phyloP scores from a whole-genome alignment of 345 rosid species.

The Eucalyptus pauciflora region DNA sequence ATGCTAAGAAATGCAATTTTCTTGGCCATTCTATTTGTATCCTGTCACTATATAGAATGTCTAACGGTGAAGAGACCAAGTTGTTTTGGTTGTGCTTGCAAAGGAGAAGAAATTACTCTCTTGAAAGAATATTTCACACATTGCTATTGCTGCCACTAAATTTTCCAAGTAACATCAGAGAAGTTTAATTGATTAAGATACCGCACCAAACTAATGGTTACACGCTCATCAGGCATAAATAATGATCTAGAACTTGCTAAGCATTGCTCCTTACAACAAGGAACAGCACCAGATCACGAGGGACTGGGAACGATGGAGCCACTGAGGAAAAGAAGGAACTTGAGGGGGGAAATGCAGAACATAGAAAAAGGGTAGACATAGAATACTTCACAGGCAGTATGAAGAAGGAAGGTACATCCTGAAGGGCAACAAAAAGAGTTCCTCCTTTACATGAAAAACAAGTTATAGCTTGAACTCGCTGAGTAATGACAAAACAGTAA shows the following conservation, averaged over 20 bases:
- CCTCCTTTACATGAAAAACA: not conserved
- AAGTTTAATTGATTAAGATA: not conserved
- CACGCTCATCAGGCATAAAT: not conserved
- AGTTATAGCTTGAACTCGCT: not conserved
- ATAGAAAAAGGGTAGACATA: not conserved
- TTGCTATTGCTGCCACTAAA: not conserved
- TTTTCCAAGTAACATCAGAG: not conserved
- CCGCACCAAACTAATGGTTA: not conserved
- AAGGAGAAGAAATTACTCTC: not conserved
- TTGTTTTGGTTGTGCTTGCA: not conserved
- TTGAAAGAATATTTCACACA: not conserved
- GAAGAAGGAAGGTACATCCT: not conserved
- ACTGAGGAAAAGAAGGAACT: not conserved
- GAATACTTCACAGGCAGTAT: not conserved
- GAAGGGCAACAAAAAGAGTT: not conserved
- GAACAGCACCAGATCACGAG: not conserved
- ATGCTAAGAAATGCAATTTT: not conserved
- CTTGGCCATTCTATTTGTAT: not conserved
- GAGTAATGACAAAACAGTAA: not conserved
- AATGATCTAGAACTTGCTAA: not conserved
- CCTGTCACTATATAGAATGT: not conserved
- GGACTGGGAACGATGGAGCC: not conserved
- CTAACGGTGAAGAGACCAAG: not conserved
- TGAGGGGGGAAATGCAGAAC: not conserved
- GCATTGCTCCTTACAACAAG: not conserved